Percentiles rank a stretch among this genome's conserved stretches.
These are phyloP conservation scores for Herpotrichia juniperi DNA, from an alignment of 2,329 filamentous ascomycete genomes.

Conservation along the genomic window DNA sequence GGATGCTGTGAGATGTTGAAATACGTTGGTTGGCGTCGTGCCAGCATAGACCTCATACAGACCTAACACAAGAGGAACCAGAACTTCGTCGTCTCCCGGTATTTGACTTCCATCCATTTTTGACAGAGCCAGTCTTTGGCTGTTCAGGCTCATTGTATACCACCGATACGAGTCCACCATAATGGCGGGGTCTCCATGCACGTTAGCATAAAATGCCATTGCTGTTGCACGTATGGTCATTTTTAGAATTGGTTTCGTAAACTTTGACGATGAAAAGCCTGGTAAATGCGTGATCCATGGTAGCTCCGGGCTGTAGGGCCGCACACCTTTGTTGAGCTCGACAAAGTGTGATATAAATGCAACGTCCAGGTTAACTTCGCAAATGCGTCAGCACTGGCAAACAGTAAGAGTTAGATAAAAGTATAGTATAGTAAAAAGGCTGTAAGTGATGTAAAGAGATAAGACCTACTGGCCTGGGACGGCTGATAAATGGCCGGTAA, in stretches of 20 bases:
- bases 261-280: constrained; percentile 18
- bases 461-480: constrained; percentile 24
- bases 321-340: constrained; percentile 27
- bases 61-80: constrained; percentile 35
- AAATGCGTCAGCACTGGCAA: too few species aligned
- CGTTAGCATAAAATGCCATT: constrained; percentile 41
- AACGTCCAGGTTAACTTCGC: constrained; percentile 32
- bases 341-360: constrained; percentile 40
- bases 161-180: constrained; percentile 39
- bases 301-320: constrained; percentile 23
- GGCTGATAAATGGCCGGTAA: constrained; percentile 33
- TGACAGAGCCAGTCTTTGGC: constrained; percentile 29
- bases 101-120: constrained; percentile 21
- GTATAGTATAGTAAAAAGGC: too few species aligned
- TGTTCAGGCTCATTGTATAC: constrained; percentile 36
- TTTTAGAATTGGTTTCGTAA: constrained; percentile 29
- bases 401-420: too few species aligned
- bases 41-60: constrained; percentile 40
- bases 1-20: constrained; percentile 35
- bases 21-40: constrained; percentile 32
- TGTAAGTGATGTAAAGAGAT: too few species aligned
- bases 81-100: constrained; percentile 34
- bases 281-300: constrained; percentile 36
- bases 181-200: constrained; percentile 34
- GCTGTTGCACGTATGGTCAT: constrained; percentile 38